Base-by-base conservation (phyloP, 768 basidiomycete species). In the Tremella yokohamensis region DNA sequence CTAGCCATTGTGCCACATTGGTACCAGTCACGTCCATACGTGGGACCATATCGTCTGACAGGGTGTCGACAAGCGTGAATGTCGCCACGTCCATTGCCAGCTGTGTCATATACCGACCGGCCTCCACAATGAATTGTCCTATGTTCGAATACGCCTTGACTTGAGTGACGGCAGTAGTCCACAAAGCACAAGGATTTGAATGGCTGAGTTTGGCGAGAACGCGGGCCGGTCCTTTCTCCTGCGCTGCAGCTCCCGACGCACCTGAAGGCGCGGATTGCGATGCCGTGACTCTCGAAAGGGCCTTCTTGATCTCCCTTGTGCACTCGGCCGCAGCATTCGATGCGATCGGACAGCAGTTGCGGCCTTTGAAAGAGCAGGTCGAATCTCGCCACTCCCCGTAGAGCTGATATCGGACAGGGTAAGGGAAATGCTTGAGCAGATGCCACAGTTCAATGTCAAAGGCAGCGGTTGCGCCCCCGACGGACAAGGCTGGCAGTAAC, bases 61-160 rank as follows among this genome's bases (percentile, higher is more conserved):
- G 80, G 0, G 89, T 87, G 61, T 94, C 90, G 55, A 99, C 80
- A 59, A 96, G 83, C 54, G 89, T 81, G 72, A 86, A 98, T 16
- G 90, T 85, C 11, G 97, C 80, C 8, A 96, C 90, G 71, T 99
- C 96, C 70, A 90, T 97, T 7, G 90, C 90, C 83, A 99, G 87
- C 61, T 86, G 87, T 2, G 90, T 91, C 63, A 91, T 85, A 77
- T 89, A 93, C 72, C 88, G 81, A 65, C 91, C 81, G 16, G 88
- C 88, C 65, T 91, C 90, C 22, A 98, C 87, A 42, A 97, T 87
- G 19, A 92, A 89, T 40, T 82, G 83, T 9, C 89, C 90, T 49
- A 74, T 74, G 76, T 98, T 99, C 72, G 94, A 89, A 70, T 99
- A 99, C 13, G 89, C 86, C 87, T 91, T 90, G 57, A 97, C 88